Evolutionary conservation across 2,329 filamentous ascomycete genomes (phyloP).

Genomic region (Hypoxylon rubiginosum): DNA sequence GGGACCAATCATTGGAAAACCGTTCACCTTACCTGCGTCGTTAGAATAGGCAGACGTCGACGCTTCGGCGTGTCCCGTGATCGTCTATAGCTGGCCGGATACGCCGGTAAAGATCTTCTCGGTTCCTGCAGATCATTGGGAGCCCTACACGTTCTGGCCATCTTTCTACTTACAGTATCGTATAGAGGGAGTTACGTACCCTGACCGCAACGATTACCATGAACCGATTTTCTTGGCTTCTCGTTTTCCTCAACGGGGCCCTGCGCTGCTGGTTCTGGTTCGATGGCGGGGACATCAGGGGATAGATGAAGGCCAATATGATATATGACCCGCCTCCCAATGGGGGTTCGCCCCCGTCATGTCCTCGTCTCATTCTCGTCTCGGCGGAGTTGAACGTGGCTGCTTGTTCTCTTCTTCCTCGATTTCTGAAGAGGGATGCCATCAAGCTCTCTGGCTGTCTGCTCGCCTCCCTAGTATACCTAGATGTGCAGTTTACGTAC

Average conservation of each 20-base stretch:
- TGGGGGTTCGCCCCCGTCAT: not conserved
- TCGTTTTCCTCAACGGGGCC: not conserved
- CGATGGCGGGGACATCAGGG: not conserved
- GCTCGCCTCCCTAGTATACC: not conserved
- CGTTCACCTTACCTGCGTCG: not conserved
- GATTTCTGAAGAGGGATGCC: not conserved
- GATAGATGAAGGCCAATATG: conserved; percentile 3
- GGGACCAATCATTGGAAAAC: not conserved
- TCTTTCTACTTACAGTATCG: not conserved
- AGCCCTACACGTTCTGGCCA: not conserved
- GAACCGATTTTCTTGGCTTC: not conserved
- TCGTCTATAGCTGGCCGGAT: not conserved
- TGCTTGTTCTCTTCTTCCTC: not conserved
- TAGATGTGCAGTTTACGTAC: no score
- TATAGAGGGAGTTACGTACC: not conserved
- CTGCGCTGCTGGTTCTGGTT: not conserved
- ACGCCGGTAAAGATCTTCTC: not conserved
- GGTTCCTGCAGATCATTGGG: not conserved
- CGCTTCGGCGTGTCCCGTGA: not conserved
- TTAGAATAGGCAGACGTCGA: not conserved
- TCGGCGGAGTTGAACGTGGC: not conserved
- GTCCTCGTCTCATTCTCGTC: not conserved
- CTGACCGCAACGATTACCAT: not conserved
- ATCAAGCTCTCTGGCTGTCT: not conserved
- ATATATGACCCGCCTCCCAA: not conserved